Base-by-base conservation (phyloP, 768 basidiomycete species). In the Lentinula boryana region DNA sequence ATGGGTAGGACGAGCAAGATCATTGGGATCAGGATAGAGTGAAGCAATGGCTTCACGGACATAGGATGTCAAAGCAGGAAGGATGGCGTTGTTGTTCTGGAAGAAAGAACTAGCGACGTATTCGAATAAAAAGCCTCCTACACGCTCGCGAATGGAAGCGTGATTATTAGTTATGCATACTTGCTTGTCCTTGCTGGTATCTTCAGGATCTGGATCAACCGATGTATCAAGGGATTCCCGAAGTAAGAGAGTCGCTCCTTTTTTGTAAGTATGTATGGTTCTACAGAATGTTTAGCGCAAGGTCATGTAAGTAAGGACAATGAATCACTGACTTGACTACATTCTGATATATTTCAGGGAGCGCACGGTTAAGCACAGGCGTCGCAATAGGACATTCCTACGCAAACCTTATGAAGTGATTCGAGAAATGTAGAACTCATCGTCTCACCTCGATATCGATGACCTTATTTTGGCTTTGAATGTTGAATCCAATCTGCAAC, bases 11-110 rank as follows among this genome's bases (percentile, higher is more conserved):
- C 58, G 63, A 56, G 55, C 56, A 61, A 56, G 43, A 53, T 56
- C 38, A 67, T 48, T 61, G 65, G 55, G 48, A 56, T 62, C 63
- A 60, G 68, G 56, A 16, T 68, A 44, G 0, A 68, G 59, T 18
- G 73, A 74, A 67, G 87, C 85, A 67, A 95, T 86, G 57, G 89
- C 85, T 32, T 88, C 82, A 48, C 81, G 80, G 58, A 96, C 93
- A 74, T 95, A 93, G 62, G 83, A 70, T n/a, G 91, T 90, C 55
- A 99, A 81, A 0, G 92, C 86, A 5, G 86, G 79, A 32, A 98
- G 83, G 41, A 96, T 90, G 6, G 91, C 86, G 69, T 96, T 95
- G 82, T 99, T 99, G 78, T 98, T 98, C 70, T 99, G 96, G 83
- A 98, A 98, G 80, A 98, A 99, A 4, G 92, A 89, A 51, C 89